Percentiles rank a stretch among this genome's conserved stretches.
These are phyloP conservation scores for Theileria annulata DNA, from an alignment of 169 alveolate species.

Conservation along the genomic window DNA sequence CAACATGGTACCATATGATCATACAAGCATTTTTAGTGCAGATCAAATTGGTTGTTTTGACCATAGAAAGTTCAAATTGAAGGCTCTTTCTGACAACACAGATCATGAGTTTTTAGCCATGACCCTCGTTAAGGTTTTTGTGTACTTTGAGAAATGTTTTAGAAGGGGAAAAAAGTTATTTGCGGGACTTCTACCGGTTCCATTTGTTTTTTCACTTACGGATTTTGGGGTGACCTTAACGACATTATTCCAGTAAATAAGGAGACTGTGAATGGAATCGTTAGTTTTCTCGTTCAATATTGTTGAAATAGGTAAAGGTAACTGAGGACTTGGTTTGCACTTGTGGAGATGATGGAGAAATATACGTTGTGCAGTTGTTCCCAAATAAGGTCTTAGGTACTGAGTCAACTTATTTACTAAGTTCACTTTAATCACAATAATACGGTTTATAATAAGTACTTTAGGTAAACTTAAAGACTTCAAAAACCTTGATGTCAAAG, in stretches of 20 bases:
- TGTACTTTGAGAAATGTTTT: not conserved
- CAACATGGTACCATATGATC: slow-evolving; percentile 7
- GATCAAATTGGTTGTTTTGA: slow-evolving; percentile 63
- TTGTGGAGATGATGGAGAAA: slow-evolving; percentile 55
- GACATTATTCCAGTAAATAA: slow-evolving; percentile 36
- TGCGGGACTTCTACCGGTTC: slow-evolving; percentile 62
- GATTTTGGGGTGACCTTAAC: slow-evolving; percentile 63
- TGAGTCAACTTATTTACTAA: too few relatives aligned
- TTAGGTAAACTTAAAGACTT: slow-evolving; percentile 16
- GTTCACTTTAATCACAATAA: too few relatives aligned
- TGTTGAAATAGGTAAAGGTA: slow-evolving; percentile 18
- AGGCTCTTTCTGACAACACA: slow-evolving; percentile 54
- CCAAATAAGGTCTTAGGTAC: slow-evolving; percentile 52
- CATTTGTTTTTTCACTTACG: slow-evolving; percentile 51
- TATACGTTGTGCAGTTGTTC: slow-evolving; percentile 21
- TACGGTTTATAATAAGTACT: not conserved
- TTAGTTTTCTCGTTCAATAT: not conserved
- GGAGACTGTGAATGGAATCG: slow-evolving; percentile 42
- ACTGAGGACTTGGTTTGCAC: slow-evolving; percentile 37
- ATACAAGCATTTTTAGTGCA: slow-evolving; percentile 11
- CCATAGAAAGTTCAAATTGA: slow-evolving; percentile 30
- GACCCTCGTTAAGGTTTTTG: slow-evolving; percentile 21
- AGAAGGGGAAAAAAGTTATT: slow-evolving; percentile 39
- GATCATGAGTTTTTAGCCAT: slow-evolving; percentile 47
- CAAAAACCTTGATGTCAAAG: not conserved